Evolutionary conservation across 2,329 filamentous ascomycete genomes (phyloP).

Genomic region (Dothiorella sarmentorum): DNA sequence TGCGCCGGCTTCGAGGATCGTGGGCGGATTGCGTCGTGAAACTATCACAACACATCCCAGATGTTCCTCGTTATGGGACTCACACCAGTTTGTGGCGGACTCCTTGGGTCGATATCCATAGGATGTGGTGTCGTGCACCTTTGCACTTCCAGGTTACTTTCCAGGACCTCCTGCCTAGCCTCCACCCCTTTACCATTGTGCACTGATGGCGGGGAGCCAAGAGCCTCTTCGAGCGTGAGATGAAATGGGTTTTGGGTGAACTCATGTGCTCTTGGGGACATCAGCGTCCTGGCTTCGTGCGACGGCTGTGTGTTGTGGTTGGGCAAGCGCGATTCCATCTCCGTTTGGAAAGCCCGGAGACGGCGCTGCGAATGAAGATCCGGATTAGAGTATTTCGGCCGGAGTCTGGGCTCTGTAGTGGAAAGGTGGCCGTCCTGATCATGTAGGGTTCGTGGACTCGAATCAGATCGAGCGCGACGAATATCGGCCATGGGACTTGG

Average conservation of each 20-base stretch:
- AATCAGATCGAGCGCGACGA: not conserved
- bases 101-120: conserved; percentile 59
- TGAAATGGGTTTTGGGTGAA: conserved; percentile 59
- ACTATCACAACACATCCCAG: conserved; percentile 63
- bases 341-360: conserved; percentile 38
- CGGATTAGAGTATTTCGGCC: conserved; percentile 39
- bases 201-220: conserved; percentile 29
- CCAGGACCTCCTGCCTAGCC: conserved; percentile 28
- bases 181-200: conserved; percentile 34
- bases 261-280: conserved; percentile 69
- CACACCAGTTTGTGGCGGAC: conserved; percentile 70
- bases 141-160: conserved; percentile 47
- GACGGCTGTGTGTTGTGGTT: conserved; percentile 21
- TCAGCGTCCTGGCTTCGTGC: conserved; percentile 51
- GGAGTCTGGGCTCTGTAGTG: conserved; percentile 10
- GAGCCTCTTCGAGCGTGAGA: conserved; percentile 28
- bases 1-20: not conserved
- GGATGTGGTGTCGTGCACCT: conserved; percentile 25
- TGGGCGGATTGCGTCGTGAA: not conserved
- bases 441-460: conserved; percentile 8
- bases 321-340: conserved; percentile 38
- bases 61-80: conserved; percentile 75
- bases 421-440: conserved; percentile 29
- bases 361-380: conserved; percentile 37
- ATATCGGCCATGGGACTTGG: conserved; percentile 14